These are phyloP conservation scores for Chenopodium formosanum DNA, from an alignment of 148 eudicot species.

Conservation along the genomic window DNA sequence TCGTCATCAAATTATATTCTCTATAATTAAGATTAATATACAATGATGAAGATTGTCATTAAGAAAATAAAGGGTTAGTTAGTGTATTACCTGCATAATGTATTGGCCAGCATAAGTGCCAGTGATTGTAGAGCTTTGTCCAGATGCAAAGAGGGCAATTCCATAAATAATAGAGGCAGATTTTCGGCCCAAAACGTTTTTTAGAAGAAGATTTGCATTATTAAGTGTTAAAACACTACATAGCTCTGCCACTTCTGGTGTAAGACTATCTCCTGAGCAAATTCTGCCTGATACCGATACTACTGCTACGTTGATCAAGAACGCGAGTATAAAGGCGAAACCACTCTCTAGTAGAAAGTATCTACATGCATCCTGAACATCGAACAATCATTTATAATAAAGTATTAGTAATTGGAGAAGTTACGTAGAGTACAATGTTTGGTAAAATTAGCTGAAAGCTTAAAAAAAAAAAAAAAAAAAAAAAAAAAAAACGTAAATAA, in stretches of 20 bases:
- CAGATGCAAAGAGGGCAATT: constrained; percentile 77
- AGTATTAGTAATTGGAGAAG: too few species aligned
- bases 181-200: constrained; percentile 68
- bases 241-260: constrained; percentile 25
- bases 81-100: constrained; percentile 63
- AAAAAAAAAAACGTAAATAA: too few species aligned
- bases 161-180: constrained; percentile 64
- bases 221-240: constrained; percentile 63
- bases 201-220: constrained; percentile 75
- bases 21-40: too few species aligned
- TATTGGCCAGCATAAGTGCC: constrained; percentile 94
- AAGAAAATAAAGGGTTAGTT: too few species aligned
- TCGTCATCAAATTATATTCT: too few species aligned
- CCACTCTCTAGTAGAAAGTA: constrained; percentile 79
- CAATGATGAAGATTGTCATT: too few species aligned
- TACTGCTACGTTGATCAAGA: constrained; percentile 66
- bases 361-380: constrained; percentile 72
- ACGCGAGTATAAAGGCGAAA: constrained; percentile 66
- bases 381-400: background rate
- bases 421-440: too few species aligned
- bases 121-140: constrained; percentile 85
- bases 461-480: too few species aligned
- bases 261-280: constrained; percentile 41
- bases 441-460: too few species aligned
- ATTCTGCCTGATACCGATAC: constrained; percentile 68